Conservation (phyloP, 805 yeast species). For the Lipomyces yamanashiensis region DNA sequence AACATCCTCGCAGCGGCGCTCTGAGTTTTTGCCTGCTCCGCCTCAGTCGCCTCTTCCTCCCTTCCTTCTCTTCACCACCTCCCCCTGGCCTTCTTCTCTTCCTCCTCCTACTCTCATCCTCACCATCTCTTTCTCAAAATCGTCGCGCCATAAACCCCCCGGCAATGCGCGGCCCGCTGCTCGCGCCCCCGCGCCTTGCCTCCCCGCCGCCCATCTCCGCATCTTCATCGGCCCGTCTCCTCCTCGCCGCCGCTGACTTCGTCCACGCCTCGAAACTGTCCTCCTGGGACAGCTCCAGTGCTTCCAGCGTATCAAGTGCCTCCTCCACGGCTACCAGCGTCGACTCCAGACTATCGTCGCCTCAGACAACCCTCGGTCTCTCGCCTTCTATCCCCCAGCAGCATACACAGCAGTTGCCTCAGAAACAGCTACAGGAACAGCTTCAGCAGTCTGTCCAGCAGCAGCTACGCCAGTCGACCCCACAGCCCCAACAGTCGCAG, state of each 20-base stretch:
- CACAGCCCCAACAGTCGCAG: constrained; percentile 2
- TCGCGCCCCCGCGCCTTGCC: constrained; percentile 14
- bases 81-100: background rate
- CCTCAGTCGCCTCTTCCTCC: background rate
- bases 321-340: background rate
- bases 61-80: background rate
- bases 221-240: constrained; percentile 7
- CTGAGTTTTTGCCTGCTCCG: background rate
- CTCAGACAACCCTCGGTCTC: too few relatives aligned
- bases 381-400: too few relatives aligned
- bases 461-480: constrained; percentile 2
- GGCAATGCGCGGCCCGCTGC: constrained; percentile 14
- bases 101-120: background rate
- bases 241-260: constrained; percentile 11
- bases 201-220: background rate
- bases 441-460: background rate
- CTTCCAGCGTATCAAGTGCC: background rate
- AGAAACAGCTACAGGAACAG: background rate
- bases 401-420: too few relatives aligned
- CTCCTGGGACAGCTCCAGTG: constrained; percentile 6
- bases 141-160: background rate
- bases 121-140: background rate
- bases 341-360: background rate
- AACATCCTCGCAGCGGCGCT: background rate
- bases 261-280: constrained; percentile 11